A percentile compares a stretch with the other conserved stretches of the same genome.
These are phyloP conservation scores for Cubamyces sp. DNA, from an alignment of 768 basidiomycete species.

Conservation along the genomic window DNA sequence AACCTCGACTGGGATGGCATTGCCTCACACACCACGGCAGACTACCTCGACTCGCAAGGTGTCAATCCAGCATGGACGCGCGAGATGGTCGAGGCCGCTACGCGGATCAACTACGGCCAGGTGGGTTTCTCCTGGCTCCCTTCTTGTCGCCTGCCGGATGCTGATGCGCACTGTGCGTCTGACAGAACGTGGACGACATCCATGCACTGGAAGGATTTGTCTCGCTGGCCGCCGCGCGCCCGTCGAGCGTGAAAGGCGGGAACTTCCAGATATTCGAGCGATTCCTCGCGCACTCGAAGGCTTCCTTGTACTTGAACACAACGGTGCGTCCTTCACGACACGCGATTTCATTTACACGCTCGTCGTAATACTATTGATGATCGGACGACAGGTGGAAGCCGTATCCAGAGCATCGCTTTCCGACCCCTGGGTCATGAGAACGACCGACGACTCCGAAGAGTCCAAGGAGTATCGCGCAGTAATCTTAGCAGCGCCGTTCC, in stretches of 20 bases:
- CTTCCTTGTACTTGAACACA: conserved; percentile 72
- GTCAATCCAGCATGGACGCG: conserved; percentile 60
- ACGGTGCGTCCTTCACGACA: conserved; percentile 45
- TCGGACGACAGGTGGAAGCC: conserved; percentile 49
- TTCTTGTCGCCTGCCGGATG: neutral
- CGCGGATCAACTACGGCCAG: conserved; percentile 85
- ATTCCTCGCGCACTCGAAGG: conserved; percentile 74
- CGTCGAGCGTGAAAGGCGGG: conserved; percentile 70
- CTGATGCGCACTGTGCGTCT: neutral
- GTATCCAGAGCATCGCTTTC: conserved; percentile 48
- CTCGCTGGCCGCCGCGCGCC: conserved; percentile 73
- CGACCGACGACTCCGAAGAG: conserved; percentile 47
- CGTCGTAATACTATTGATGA: too few relatives aligned
- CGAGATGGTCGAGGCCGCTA: conserved; percentile 81
- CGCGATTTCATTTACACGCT: neutral
- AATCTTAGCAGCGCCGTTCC: conserved; percentile 87
- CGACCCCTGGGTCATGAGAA: conserved; percentile 55
- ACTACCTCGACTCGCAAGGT: conserved; percentile 58
- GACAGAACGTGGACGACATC: conserved; percentile 67
- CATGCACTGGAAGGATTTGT: conserved; percentile 77
- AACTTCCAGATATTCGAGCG: conserved; percentile 85
- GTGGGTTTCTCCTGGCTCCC: conserved; percentile 36
- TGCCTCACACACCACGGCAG: conserved; percentile 53
- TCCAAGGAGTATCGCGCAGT: conserved; percentile 61
- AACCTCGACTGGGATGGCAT: conserved; percentile 55